Evolutionary conservation across 257 asterid genomes (phyloP), one percentile per base, ranked within the genome.

Genomic region (Gynochthodes officinalis): DNA sequence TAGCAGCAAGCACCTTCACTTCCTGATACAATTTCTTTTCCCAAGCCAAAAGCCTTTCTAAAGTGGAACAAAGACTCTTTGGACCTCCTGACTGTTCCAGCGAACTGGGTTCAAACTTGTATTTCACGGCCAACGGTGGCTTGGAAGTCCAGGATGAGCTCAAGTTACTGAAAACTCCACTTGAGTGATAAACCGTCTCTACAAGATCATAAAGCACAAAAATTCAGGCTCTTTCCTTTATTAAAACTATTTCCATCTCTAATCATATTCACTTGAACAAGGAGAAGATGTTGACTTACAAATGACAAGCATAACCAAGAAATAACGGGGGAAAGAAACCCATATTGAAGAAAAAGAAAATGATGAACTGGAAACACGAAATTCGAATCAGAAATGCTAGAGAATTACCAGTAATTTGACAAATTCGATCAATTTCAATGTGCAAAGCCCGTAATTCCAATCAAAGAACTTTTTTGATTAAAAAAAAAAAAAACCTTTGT

Each of bases 21-120:
- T 95, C 99, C 82, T 90, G 79, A 76, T 90, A 95, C 23, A 95
- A 84, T 79, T 95, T 95, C 86, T 92, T 90, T 83, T 95, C 98
- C 99, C 99, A 92, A 10, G 99, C 98, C 84, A 92, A 84, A 76
- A 95, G 97, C 69, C 97, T 82, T 67, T 95, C 99, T 86, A 95
- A 67, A 76, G 97, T 90, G 60, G 96, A 95, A 70, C 90, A 78
- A 21, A 95, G 94, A 84, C 98, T 89, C 86, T 85, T 92, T 15
- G 85, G 40, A 16, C 92, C 88, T 9, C 87, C 92, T 1, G 90
- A 69, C 74, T 84, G 83, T 70, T 90, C 92, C 2, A 95, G 82
- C 5, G 88, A 81, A 83, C 82, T 65, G 33, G 98, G 96, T 55
- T 95, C 96, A 14, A 89, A 86, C 70, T 78, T 86, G 82, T 95